Conservation (phyloP, 2,329 filamentous ascomycete species). For the Orbilia quercus region DNA sequence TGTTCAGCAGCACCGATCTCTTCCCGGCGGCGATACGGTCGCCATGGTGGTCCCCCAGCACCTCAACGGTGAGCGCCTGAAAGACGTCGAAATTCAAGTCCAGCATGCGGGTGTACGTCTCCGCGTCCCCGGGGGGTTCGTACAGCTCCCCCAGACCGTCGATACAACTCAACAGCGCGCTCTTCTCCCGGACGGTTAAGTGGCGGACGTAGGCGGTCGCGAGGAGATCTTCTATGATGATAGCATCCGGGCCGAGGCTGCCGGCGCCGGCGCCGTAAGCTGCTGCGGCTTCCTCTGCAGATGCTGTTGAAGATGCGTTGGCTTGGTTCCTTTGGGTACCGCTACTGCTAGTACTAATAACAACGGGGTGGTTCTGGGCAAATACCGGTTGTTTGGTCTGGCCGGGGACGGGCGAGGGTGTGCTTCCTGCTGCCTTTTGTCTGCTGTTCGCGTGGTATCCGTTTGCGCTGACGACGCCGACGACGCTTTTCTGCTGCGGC, state of each 20-base stretch:
- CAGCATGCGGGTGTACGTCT: conserved; percentile 41
- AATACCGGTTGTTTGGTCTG: conserved; percentile 56
- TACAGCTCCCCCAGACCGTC: conserved; percentile 24
- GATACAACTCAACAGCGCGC: conserved; percentile 31
- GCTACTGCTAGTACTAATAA: conserved; percentile 35
- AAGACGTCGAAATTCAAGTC: conserved; percentile 50
- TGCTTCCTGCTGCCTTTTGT: conserved; percentile 26
- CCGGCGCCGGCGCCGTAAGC: conserved; percentile 17
- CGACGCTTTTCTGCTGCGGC: no score
- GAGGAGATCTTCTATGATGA: conserved; percentile 43
- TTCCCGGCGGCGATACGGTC: not conserved
- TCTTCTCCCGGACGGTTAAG: conserved; percentile 33
- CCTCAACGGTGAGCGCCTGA: conserved; percentile 47
- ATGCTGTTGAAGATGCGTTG: conserved; percentile 34
- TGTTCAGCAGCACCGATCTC: conserved; percentile 22
- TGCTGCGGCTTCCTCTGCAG: conserved; percentile 11
- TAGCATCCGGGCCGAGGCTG: conserved; percentile 27
- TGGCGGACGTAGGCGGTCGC: conserved; percentile 36
- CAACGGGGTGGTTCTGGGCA: conserved; percentile 52
- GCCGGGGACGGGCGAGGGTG: conserved; percentile 40
- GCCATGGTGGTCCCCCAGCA: conserved; percentile 12
- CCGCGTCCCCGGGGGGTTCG: conserved; percentile 11
- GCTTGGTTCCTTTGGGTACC: conserved; percentile 27
- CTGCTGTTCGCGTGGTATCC: conserved; percentile 46
- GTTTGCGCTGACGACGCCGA: no score